Evolutionary conservation across 2,329 filamentous ascomycete genomes (phyloP).

Genomic region (Aspergillus calidoustus): DNA sequence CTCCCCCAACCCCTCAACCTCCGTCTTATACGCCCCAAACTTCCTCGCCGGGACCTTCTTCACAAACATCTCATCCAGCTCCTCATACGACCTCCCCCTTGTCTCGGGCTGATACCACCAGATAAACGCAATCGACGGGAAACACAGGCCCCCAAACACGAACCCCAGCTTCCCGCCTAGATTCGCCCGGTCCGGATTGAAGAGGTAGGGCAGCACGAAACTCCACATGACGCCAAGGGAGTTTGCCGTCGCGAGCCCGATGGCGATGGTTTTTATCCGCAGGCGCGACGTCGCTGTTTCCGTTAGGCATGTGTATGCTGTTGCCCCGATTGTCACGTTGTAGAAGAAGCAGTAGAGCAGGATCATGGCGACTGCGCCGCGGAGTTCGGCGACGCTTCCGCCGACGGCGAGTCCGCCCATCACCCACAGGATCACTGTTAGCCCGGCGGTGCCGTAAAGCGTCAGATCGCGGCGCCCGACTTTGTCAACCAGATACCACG

Average conservation of each 20-base stretch:
- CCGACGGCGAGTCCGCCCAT: background rate
- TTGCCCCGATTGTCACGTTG: conserved; percentile 2
- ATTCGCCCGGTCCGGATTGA: conserved; percentile 20
- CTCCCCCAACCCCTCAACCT: background rate
- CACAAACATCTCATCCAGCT: conserved; percentile 38
- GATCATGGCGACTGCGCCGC: background rate
- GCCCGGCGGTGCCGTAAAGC: background rate
- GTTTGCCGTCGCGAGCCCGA: conserved; percentile 3
- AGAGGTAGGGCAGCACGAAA: conserved; percentile 13
- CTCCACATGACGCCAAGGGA: conserved; percentile 6
- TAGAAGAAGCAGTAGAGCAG: conserved; percentile 12
- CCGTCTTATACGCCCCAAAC: background rate
- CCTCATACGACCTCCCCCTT: conserved; percentile 28
- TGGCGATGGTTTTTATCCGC: conserved; percentile 8
- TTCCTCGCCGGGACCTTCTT: conserved; percentile 21
- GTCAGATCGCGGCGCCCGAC: background rate
- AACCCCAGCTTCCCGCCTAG: conserved; percentile 36
- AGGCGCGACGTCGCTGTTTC: conserved; percentile 4
- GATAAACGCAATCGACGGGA: conserved; percentile 24
- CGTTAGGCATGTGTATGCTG: conserved; percentile 3
- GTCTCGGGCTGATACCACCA: conserved; percentile 30
- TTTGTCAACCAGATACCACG: background rate
- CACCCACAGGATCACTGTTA: background rate
- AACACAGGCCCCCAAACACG: conserved; percentile 30
- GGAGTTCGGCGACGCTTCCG: background rate